phyloP scores from a whole-genome alignment of 768 basidiomycete species.

The Grammothele lineata region DNA sequence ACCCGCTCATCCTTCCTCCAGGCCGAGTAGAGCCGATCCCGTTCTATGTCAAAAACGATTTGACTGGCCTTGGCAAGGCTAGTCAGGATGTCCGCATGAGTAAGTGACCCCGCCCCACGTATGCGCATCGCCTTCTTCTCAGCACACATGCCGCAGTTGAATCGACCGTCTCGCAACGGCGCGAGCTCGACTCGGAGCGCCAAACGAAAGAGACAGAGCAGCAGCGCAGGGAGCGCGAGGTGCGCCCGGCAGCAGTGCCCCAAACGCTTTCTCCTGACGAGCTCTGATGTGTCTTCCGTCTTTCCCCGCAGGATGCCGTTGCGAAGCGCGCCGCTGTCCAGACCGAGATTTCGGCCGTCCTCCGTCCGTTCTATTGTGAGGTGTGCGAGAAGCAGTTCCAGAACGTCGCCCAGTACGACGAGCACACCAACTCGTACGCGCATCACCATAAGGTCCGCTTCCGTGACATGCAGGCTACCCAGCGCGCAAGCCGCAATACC shows the following conservation, averaged over 20 bases:
- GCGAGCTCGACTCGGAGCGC: slow-evolving; percentile 76
- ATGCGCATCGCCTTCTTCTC: neutral
- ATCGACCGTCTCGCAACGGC: slow-evolving; percentile 77
- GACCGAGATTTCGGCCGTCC: slow-evolving; percentile 61
- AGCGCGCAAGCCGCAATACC: slow-evolving; percentile 49
- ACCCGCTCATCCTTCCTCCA: slow-evolving; percentile 25
- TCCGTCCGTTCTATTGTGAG: slow-evolving; percentile 74
- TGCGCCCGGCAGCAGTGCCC: slow-evolving; percentile 23
- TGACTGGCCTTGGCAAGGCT: slow-evolving; percentile 75
- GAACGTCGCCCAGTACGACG: slow-evolving; percentile 83
- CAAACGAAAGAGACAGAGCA: slow-evolving; percentile 78
- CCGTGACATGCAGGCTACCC: slow-evolving; percentile 76
- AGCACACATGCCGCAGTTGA: slow-evolving; percentile 39
- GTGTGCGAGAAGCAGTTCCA: slow-evolving; percentile 88
- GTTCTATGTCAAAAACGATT: slow-evolving; percentile 73
- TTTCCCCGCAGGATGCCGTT: slow-evolving; percentile 46
- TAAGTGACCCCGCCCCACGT: too few species aligned
- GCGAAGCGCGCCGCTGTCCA: slow-evolving; percentile 64
- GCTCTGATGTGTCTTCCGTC: neutral
- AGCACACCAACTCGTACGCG: slow-evolving; percentile 86
- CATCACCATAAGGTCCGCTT: slow-evolving; percentile 83
- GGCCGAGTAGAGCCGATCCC: slow-evolving; percentile 83
- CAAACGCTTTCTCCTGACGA: neutral
- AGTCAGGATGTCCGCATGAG: slow-evolving; percentile 77
- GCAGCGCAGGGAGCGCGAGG: slow-evolving; percentile 71